Evolutionary conservation across 179 eudicot species (phyloP), one percentile per base, ranked within the genome.

Genomic region (Gypsophila paniculata): DNA sequence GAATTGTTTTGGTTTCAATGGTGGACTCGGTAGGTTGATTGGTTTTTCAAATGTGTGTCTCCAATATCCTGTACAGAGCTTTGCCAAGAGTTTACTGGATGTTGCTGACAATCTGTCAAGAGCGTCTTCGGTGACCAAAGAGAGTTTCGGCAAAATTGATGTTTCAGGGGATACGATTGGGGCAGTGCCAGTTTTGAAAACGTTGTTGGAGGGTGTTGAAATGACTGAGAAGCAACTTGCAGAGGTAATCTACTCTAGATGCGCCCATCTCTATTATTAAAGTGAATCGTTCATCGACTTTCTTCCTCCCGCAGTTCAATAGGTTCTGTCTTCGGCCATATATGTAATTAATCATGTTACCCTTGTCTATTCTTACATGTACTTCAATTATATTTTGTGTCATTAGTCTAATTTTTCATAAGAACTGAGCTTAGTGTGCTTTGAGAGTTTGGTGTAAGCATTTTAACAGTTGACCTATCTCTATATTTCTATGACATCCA

Each of bases 151-250:
- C n/a, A 92, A 95, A 82, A 82, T 95, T 72, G 99, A 92, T 73
- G 70, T 76, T 44, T 84, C 99, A 52, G 64, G 81, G 52, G 97
- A 92, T 74, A 78, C 80, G 58, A 72, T 84, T 55, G 95, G 93
- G 74, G 90, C 96, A 75, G 86, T 84, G 67, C 91, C 90, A 55
- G 91, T 88, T 77, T 80, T 95, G 57, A 92, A 88, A 82, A 82
- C 93, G 23, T 85, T 95, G 69, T 82, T 92, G 51, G 96, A 95
- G 82, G 99, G 99, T 70, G 99, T 95, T 76, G 99, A 90, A 70
- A 92, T 95, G 99, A 95, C 99, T 57, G 96, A 95, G 76, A 95
- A 95, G 83, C 97, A 95, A 79, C 89, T 95, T 34, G 65, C 83
- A n/a, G 99, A 89, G 96, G 99, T 95, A 85, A 66, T 65, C 29